These are phyloP conservation scores for Nicotiana attenuata DNA, from an alignment of 257 asterid species.

Conservation along the genomic window DNA sequence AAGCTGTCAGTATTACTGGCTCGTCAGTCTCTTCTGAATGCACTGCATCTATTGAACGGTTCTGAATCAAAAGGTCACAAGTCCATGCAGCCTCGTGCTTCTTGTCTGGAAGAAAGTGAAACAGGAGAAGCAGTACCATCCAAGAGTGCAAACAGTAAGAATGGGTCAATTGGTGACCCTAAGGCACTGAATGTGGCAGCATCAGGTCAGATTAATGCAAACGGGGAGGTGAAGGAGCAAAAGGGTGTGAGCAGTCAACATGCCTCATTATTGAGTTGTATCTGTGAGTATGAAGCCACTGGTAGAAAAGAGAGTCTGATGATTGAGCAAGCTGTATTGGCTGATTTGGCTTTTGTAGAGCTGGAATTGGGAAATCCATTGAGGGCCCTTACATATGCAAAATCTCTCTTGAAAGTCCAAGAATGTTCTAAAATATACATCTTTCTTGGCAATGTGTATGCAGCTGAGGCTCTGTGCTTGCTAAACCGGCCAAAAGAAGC, in stretches of 20 bases:
- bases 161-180: conserved; percentile 29
- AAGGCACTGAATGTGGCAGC: conserved; percentile 30
- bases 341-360: conserved; percentile 73
- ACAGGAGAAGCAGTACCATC: conserved; percentile 32
- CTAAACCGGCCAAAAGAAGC: conserved; percentile 76
- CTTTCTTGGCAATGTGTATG: conserved; percentile 63
- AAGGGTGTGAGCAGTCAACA: conserved; percentile 49
- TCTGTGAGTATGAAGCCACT: conserved; percentile 47
- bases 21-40: conserved; percentile 64
- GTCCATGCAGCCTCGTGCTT: conserved; percentile 22
- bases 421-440: conserved; percentile 48
- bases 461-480: conserved; percentile 83
- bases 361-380: conserved; percentile 64
- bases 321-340: conserved; percentile 63
- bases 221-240: conserved; percentile 71
- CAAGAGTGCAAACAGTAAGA: conserved; percentile 29
- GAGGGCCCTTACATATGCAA: conserved; percentile 54
- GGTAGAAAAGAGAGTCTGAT: conserved; percentile 52
- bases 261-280: conserved; percentile 39
- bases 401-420: conserved; percentile 46
- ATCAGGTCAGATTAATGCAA: conserved; percentile 37
- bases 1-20: conserved; percentile 61
- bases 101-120: conserved; percentile 37
- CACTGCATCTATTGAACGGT: conserved; percentile 51
- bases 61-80: conserved; percentile 36